phyloP scores from a whole-genome alignment of 1,284 basidiomycete genomes.

The Cryptococcus sp. region DNA sequence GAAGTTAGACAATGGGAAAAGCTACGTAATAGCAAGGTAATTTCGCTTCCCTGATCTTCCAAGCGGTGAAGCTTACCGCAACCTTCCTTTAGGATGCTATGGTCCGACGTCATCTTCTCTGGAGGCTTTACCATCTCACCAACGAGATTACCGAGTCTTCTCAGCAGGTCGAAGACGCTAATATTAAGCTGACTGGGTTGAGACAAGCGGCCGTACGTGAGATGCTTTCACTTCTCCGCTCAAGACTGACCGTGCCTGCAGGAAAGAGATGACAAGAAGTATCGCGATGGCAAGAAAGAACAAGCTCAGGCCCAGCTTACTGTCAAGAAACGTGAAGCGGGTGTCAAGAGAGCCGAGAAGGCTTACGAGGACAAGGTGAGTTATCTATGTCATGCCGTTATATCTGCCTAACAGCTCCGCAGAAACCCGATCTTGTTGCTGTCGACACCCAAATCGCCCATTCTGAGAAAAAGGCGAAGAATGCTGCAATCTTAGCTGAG shows the following conservation, averaged over 20 bases:
- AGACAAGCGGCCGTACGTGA: conserved; percentile 63
- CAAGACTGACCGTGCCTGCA: conserved; percentile 14
- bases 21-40: conserved; percentile 69
- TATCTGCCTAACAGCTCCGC: not conserved
- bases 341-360: conserved; percentile 78
- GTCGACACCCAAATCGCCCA: conserved; percentile 86
- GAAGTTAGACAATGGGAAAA: conserved; percentile 88
- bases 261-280: conserved; percentile 65
- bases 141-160: conserved; percentile 72
- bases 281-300: conserved; percentile 73
- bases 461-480: conserved; percentile 72
- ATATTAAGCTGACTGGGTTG: conserved; percentile 66
- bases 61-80: not conserved
- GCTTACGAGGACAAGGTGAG: conserved; percentile 75
- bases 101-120: conserved; percentile 78
- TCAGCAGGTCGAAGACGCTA: conserved; percentile 68
- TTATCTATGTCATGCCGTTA: not conserved
- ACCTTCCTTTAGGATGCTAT: conserved; percentile 66
- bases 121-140: conserved; percentile 89
- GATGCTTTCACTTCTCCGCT: not conserved
- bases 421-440: conserved; percentile 79
- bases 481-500: conserved; percentile 65
- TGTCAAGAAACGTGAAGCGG: conserved; percentile 72
- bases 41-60: not conserved
- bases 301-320: conserved; percentile 75